Evolutionary conservation across 2,329 filamentous ascomycete genomes (phyloP).

Genomic region (Fusarium nygamai): DNA sequence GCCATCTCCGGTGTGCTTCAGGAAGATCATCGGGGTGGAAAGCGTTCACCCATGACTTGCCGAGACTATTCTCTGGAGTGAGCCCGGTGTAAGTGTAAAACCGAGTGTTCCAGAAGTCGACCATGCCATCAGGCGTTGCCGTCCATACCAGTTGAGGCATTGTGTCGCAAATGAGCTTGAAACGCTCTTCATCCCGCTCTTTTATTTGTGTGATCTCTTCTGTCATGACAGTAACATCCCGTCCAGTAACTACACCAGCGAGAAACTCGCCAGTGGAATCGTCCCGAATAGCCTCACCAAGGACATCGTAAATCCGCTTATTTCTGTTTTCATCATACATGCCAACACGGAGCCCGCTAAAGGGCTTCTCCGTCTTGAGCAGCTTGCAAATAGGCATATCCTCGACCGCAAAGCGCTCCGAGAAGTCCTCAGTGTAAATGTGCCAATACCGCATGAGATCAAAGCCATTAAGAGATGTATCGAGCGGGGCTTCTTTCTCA

Average conservation of each 20-base stretch:
- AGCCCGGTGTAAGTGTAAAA: constrained; percentile 85
- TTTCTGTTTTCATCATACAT: constrained; percentile 65
- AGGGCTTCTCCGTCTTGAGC: constrained; percentile 68
- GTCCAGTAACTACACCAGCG: constrained; percentile 76
- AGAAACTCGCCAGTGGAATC: constrained; percentile 75
- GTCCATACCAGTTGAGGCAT: constrained; percentile 81
- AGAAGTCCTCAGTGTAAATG: constrained; percentile 74
- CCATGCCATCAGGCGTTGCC: constrained; percentile 69
- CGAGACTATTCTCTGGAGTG: constrained; percentile 68
- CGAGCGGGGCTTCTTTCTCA: constrained; percentile 52
- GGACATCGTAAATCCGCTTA: constrained; percentile 69
- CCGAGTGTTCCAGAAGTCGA: constrained; percentile 80
- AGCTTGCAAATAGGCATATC: constrained; percentile 76
- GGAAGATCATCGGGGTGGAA: constrained; percentile 77
- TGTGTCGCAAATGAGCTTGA: constrained; percentile 79
- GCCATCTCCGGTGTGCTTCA: constrained; percentile 66
- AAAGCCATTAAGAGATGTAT: constrained; percentile 56
- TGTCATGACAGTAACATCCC: constrained; percentile 76
- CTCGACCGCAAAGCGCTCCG: constrained; percentile 61
- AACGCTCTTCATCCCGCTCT: constrained; percentile 76
- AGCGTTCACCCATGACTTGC: constrained; percentile 68
- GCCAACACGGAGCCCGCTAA: constrained; percentile 69
- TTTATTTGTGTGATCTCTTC: constrained; percentile 76
- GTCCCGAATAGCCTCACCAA: constrained; percentile 74
- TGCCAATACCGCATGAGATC: constrained; percentile 70